phyloP scores from a whole-genome alignment of 768 basidiomycete species.

The Russula griseocarnosa region DNA sequence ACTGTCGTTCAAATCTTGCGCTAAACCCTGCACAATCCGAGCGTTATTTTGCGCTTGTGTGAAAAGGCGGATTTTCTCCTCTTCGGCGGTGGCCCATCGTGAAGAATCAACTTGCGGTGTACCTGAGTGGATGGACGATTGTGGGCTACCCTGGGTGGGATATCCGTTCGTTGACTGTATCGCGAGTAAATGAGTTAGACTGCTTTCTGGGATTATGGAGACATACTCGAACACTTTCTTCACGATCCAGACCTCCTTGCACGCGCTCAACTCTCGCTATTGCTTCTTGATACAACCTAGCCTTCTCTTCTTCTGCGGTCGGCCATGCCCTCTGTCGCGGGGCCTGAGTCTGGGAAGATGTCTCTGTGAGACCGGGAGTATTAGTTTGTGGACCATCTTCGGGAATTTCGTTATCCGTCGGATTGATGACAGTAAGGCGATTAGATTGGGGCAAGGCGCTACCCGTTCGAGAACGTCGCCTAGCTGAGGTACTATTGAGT shows the following conservation, averaged over 20 bases:
- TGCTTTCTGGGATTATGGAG: neutral
- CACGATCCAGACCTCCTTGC: constrained; percentile 36
- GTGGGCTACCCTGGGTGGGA: constrained; percentile 25
- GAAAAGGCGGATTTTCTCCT: constrained; percentile 71
- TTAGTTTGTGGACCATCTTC: constrained; percentile 43
- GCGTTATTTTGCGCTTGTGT: constrained; percentile 66
- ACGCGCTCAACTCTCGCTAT: constrained; percentile 39
- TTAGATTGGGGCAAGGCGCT: constrained; percentile 32
- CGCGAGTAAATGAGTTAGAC: neutral
- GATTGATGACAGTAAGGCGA: constrained; percentile 44
- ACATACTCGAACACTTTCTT: constrained; percentile 32
- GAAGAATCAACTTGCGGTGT: constrained; percentile 13
- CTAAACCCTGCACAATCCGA: constrained; percentile 49
- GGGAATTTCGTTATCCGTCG: constrained; percentile 37
- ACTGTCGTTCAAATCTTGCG: constrained; percentile 31
- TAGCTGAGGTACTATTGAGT: constrained; percentile 15
- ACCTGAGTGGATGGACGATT: constrained; percentile 28
- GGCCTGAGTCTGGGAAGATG: neutral
- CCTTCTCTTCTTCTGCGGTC: constrained; percentile 48
- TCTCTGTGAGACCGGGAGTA: constrained; percentile 13
- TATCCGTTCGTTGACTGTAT: constrained; percentile 16
- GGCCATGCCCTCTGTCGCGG: constrained; percentile 25
- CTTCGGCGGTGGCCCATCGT: constrained; percentile 66
- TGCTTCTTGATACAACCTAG: constrained; percentile 39
- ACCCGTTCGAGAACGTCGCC: constrained; percentile 35